Percentiles rank a stretch among this genome's conserved stretches.
These are phyloP conservation scores for Trichoderma virens DNA, from an alignment of 495 filamentous ascomycete genomes.

Conservation along the genomic window DNA sequence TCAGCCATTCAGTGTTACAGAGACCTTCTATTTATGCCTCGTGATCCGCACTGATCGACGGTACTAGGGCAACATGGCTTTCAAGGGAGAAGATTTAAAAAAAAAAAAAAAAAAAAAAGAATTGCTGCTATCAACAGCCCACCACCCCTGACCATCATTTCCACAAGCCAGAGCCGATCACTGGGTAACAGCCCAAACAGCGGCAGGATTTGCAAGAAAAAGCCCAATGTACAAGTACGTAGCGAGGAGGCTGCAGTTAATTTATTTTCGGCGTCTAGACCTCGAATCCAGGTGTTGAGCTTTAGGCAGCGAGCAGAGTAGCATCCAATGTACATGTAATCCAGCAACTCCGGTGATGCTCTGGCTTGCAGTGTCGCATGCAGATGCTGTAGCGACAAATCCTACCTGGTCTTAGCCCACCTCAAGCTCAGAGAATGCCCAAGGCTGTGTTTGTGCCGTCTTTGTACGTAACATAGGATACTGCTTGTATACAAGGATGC, in stretches of 20 bases:
- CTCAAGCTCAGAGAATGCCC: not conserved
- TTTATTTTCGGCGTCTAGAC: not conserved
- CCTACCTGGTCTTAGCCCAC: not conserved
- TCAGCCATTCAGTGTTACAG: not conserved
- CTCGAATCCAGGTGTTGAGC: not conserved
- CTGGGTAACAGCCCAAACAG: not conserved
- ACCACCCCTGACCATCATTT: conserved; percentile 3
- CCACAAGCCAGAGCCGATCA: conserved; percentile 1
- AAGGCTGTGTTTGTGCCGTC: not conserved
- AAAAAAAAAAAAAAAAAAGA: too few relatives aligned
- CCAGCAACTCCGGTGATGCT: not conserved
- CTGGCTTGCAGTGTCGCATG: not conserved
- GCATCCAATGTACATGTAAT: not conserved
- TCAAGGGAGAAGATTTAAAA: too few relatives aligned
- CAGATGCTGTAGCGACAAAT: not conserved
- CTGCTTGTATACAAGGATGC: not conserved
- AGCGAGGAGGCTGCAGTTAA: not conserved
- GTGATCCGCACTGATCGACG: not conserved
- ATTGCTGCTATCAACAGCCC: not conserved
- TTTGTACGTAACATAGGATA: not conserved
- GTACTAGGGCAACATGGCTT: not conserved
- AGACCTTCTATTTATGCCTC: not conserved
- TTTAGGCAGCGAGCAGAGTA: not conserved
- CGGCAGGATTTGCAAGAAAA: not conserved
- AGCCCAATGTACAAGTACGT: not conserved